phyloP scores from a whole-genome alignment of 257 asterid genomes.

The Solanum tacnaense region DNA sequence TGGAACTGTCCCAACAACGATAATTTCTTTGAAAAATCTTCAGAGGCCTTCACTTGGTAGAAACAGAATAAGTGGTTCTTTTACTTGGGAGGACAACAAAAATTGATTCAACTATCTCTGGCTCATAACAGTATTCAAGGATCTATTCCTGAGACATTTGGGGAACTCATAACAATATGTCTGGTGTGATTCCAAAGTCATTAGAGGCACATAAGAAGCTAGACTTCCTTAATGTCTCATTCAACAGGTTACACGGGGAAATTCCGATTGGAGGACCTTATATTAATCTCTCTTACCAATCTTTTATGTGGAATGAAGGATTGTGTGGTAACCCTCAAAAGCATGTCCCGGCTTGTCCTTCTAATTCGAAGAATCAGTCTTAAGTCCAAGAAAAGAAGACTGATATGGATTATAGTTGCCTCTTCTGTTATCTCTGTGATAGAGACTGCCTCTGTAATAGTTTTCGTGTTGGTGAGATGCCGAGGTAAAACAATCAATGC shows the following conservation, averaged over 20 bases:
- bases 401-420: neutral
- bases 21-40: neutral
- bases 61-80: conserved; percentile 6
- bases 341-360: neutral
- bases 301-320: neutral
- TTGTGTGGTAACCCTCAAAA: neutral
- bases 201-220: neutral
- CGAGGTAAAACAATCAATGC: neutral
- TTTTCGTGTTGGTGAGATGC: neutral
- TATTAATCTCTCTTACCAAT: neutral
- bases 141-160: conserved; percentile 13
- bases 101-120: conserved; percentile 11
- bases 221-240: neutral
- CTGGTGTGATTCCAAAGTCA: conserved; percentile 19
- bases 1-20: conserved; percentile 14
- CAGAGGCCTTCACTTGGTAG: neutral
- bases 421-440: neutral
- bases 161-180: conserved; percentile 8
- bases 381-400: neutral
- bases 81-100: conserved; percentile 5
- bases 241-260: neutral
- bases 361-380: neutral
- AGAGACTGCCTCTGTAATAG: neutral
- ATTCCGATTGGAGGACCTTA: neutral
- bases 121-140: conserved; percentile 18